Evolutionary conservation across 805 yeast species (phyloP), one percentile per base, ranked within the genome.

Genomic region (Lachancea sp.): DNA sequence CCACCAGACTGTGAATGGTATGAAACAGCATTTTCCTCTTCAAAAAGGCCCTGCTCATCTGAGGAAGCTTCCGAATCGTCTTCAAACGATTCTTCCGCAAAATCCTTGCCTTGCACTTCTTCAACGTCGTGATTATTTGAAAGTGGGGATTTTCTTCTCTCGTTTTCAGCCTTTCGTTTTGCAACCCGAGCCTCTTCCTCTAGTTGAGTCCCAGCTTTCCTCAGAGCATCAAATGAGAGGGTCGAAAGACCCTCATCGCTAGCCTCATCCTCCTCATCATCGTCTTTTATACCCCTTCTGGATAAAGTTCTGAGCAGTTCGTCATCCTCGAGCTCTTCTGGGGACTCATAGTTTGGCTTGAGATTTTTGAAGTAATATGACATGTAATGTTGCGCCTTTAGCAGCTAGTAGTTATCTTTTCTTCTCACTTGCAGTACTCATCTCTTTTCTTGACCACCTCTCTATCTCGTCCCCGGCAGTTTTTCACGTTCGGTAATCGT

Each of bases 191-290:
- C 47, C 31, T 62, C 63, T 31, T 74, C 55, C 50, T 74, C 69
- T 36, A 60, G 25, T 34, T 51, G 41, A 5, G 40, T 42, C 50
- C 79, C 83, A 3, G 86, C 85, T 6, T 70, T 60, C 52, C 74
- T 76, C 44, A 81, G 60, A 4, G 83, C 72, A 1, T 81, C 85
- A 65, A 81, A 80, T 6, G 86, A 78, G n/a, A 79, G 48, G 4
- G 73, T 67, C 8, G 66, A 63, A 42, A 75, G 45, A 40, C 74
- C 83, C 39, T 60, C 79, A 38, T 71, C 74, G 38, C 59, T 55
- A 5, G 60, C 54, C 8, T 32, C 26, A 5, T 33, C 33, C 50
- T 37, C 35, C 8, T 32, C 32, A 7, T 32, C 37, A 50, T 37
- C 35, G 11, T 16, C 34, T 11, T 30, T 18, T 8, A 22, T 19